Conservation (phyloP, 306 rosid genomes). For the Hylodesmum podocarpum region DNA sequence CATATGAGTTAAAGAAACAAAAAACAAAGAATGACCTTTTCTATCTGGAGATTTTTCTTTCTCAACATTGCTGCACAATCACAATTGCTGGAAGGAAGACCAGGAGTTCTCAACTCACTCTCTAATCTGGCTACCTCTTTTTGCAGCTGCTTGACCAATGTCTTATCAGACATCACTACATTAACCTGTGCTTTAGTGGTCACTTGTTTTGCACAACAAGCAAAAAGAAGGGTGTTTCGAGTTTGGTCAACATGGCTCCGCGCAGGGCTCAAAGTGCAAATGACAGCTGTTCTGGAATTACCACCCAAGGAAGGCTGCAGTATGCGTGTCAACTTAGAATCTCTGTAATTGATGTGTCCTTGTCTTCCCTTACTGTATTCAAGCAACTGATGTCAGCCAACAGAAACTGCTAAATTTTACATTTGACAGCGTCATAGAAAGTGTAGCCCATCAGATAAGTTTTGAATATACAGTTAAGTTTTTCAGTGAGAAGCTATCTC, state of each 20-base stretch:
- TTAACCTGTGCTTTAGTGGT: slow-evolving; percentile 93
- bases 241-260: slow-evolving; percentile 91
- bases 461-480: not conserved
- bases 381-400: slow-evolving; percentile 27
- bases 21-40: slow-evolving; percentile 54
- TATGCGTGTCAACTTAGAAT: slow-evolving; percentile 90
- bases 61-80: slow-evolving; percentile 59
- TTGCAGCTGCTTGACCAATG: slow-evolving; percentile 84
- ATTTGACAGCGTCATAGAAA: not conserved
- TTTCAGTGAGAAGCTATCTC: not conserved
- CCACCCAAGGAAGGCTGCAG: slow-evolving; percentile 93
- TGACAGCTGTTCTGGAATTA: slow-evolving; percentile 91
- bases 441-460: not conserved
- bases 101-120: slow-evolving; percentile 77
- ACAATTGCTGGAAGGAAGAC: slow-evolving; percentile 52
- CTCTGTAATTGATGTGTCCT: slow-evolving; percentile 91
- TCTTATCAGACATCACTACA: slow-evolving; percentile 97
- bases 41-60: slow-evolving; percentile 84
- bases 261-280: slow-evolving; percentile 92
- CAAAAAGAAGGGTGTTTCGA: slow-evolving; percentile 89
- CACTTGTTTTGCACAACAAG: slow-evolving; percentile 94
- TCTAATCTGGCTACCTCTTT: slow-evolving; percentile 87
- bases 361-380: slow-evolving; percentile 75
- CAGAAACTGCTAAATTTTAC: not conserved
- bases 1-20: not conserved